Base-by-base conservation (phyloP, 2,329 filamentous ascomycete species). In the Dactylellina cionopaga region DNA sequence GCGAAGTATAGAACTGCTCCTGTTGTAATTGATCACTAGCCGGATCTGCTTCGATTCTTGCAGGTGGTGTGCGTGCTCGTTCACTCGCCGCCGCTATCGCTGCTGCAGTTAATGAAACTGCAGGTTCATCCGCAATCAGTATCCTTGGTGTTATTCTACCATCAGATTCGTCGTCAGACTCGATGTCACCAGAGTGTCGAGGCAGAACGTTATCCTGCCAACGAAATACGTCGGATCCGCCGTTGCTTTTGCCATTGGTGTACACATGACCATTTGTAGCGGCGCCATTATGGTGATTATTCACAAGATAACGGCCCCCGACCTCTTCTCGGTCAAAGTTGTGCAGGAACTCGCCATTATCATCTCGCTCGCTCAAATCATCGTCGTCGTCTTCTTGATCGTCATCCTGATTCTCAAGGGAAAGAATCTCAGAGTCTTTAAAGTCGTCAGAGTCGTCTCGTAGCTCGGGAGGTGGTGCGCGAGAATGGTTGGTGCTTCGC, bases 361-460 rank as follows among this genome's bases (percentile, higher is more conserved):
- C 64, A 39, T 37, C 55, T 35, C 33, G 56, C 33, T 60, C 49
- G 41, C 17, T 54, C 10, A 51, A 13, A 27, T 66, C 27, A 24
- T 69, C 63, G 3, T 60, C 64, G 10, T 70, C 65, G 27, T 62
- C 65, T 43, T 62, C 55, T 24, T 47, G 46, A 31, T 54, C 56
- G 9, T 41, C 47, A 27, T 56, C 65, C n/a, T 70, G 65, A 35
- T 63, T 63, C 22, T 63, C 65, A 15, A 70, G 37, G 25, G 65
- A 70, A 5, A 70, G 39, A 13, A 70, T 70, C 41, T 70, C 65
- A n/a, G 65, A 70, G 27, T 70, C 65, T 31, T 70, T 70, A 29
- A 70, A 70, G 11, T 70, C 65, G 41, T 70, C 65, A 3, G 65
- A 70, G 15, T 70, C 65, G 41, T 70, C 65, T n/a, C 49, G 47